Conservation (phyloP, 768 basidiomycete species). For the Asterophora parasitica region DNA sequence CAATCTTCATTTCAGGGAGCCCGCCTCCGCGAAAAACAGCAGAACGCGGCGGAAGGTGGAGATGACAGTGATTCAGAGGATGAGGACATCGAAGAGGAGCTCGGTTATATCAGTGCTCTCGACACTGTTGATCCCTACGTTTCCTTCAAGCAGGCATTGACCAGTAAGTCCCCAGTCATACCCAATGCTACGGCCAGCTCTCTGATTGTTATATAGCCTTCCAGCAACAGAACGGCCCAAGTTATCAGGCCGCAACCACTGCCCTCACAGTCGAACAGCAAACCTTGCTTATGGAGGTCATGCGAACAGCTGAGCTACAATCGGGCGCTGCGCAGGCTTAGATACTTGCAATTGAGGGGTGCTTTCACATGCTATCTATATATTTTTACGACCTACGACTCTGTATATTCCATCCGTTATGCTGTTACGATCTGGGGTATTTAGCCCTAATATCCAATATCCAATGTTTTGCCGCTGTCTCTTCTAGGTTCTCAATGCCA, state of each 20-base stretch:
- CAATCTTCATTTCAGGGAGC: conserved; percentile 45
- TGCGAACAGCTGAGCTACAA: conserved; percentile 57
- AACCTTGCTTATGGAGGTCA: conserved; percentile 79
- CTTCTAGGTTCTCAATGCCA: conserved; percentile 9
- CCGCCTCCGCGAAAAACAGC: conserved; percentile 62
- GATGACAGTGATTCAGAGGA: conserved; percentile 46
- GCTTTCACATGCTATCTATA: conserved; percentile 8
- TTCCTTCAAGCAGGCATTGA: conserved; percentile 74
- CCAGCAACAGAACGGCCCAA: conserved; percentile 64
- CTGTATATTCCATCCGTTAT: conserved; percentile 12
- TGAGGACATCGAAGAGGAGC: conserved; percentile 69
- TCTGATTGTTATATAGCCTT: conserved; percentile 42
- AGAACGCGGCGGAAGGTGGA: conserved; percentile 50
- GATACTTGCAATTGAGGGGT: not conserved
- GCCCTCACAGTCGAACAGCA: conserved; percentile 70
- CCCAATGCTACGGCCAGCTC: not conserved
- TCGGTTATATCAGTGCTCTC: conserved; percentile 80
- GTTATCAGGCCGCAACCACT: conserved; percentile 73
- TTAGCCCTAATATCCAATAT: conserved; percentile 8
- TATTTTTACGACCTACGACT: conserved; percentile 1
- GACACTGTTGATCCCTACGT: conserved; percentile 76
- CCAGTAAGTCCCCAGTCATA: conserved; percentile 43
- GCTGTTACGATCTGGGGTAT: conserved; percentile 7
- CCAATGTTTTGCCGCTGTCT: conserved; percentile 3
- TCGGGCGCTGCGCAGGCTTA: conserved; percentile 9